Evolutionary conservation across 257 asterid genomes (phyloP).

Genomic region (Solanum bukasovii): DNA sequence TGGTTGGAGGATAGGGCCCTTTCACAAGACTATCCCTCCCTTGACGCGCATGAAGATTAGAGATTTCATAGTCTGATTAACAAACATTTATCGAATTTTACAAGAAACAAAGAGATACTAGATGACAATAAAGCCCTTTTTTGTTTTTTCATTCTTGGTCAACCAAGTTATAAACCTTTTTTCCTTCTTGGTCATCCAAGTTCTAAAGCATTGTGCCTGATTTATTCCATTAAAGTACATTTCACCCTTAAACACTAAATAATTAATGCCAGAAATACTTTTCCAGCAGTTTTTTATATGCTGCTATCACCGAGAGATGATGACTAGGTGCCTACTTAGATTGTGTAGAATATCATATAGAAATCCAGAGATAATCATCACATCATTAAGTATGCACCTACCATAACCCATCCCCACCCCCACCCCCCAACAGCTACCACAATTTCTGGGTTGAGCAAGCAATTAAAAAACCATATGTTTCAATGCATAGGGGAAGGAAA

Average conservation of each 20-base stretch:
- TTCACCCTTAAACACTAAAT: background rate
- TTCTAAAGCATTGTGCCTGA: background rate
- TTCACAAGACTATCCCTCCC: background rate
- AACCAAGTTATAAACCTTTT: background rate
- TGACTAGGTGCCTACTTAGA: background rate
- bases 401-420: background rate
- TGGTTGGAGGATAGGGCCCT: background rate
- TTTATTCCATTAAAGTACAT: background rate
- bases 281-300: background rate
- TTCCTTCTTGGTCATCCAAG: background rate
- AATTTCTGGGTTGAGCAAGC: background rate
- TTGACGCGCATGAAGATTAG: background rate
- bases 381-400: background rate
- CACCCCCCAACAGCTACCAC: background rate
- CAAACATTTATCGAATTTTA: background rate
- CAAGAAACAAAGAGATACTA: background rate
- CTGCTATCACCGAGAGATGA: background rate
- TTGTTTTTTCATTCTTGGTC: background rate
- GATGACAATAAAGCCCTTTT: background rate
- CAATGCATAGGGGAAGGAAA: background rate
- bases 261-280: background rate
- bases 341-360: background rate
- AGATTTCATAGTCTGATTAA: background rate
- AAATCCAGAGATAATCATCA: background rate
- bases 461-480: background rate